Percentiles rank a stretch among this genome's conserved stretches.
Conservation (phyloP, 106 monocot species). For the Agapanthus africanus region DNA sequence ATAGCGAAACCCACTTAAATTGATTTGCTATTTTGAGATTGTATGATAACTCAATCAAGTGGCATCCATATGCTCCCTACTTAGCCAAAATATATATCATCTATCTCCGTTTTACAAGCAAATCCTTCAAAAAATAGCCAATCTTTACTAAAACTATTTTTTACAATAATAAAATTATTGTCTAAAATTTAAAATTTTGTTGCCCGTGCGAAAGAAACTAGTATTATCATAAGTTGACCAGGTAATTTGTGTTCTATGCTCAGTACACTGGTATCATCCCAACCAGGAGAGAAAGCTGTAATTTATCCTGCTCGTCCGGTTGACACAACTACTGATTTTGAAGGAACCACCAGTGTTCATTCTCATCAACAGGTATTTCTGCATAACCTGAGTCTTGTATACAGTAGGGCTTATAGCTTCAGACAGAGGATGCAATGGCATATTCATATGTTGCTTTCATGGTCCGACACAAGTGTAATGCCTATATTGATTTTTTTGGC, state of each 20-base stretch:
- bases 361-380: conserved; percentile 67
- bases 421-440: neutral
- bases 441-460: neutral
- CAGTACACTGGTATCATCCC: conserved; percentile 76
- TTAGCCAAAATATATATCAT: no score
- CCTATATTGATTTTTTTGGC: neutral
- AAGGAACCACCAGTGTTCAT: conserved; percentile 85
- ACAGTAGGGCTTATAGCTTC: neutral
- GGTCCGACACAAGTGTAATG: neutral
- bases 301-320: conserved; percentile 89
- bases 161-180: no score
- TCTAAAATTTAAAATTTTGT: no score
- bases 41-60: no score
- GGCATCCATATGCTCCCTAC: no score
- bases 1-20: no score
- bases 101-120: no score
- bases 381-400: neutral
- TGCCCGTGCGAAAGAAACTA: no score
- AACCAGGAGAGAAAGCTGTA: conserved; percentile 78
- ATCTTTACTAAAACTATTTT: no score
- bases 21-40: no score
- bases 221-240: conserved; percentile 7
- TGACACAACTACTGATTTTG: conserved; percentile 87
- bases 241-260: conserved; percentile 21
- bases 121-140: no score